Percentiles rank a stretch among this genome's conserved stretches.
phyloP scores from a whole-genome alignment of 2,329 filamentous ascomycete species.

The Talaromyces sp. region DNA sequence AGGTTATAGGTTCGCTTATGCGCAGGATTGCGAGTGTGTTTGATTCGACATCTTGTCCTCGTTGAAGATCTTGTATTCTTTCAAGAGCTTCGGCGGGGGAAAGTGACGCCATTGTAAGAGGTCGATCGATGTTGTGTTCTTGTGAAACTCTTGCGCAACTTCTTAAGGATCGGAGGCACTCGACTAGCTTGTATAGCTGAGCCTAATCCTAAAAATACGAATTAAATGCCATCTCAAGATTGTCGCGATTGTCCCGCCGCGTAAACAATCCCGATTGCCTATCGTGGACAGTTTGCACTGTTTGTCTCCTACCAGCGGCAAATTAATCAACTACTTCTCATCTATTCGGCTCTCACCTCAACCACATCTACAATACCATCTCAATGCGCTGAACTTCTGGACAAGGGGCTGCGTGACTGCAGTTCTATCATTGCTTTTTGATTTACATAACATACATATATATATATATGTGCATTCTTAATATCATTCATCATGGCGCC shows the following conservation, averaged over 20 bases:
- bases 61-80: constrained; percentile 47
- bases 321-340: not conserved
- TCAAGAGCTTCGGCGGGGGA: constrained; percentile 26
- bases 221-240: not conserved
- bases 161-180: too few relatives aligned
- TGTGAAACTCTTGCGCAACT: too few relatives aligned
- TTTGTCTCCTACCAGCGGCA: constrained; percentile 12
- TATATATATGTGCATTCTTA: constrained; percentile 19
- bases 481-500: constrained; percentile 25
- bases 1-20: constrained; percentile 69
- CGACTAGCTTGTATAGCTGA: too few relatives aligned
- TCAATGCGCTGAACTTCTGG: not conserved
- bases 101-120: constrained; percentile 21
- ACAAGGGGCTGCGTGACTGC: not conserved
- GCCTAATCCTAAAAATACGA: too few relatives aligned
- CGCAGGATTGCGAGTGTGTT: constrained; percentile 64
- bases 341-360: not conserved
- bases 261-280: constrained; percentile 14
- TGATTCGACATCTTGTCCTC: constrained; percentile 29
- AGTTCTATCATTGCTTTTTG: not conserved
- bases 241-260: not conserved
- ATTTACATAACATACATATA: constrained; percentile 16
- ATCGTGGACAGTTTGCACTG: constrained; percentile 20
- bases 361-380: not conserved
- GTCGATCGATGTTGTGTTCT: not conserved